Conservation (phyloP, 2,329 filamentous ascomycete genomes). For the Ascocoryne sarcoides region DNA sequence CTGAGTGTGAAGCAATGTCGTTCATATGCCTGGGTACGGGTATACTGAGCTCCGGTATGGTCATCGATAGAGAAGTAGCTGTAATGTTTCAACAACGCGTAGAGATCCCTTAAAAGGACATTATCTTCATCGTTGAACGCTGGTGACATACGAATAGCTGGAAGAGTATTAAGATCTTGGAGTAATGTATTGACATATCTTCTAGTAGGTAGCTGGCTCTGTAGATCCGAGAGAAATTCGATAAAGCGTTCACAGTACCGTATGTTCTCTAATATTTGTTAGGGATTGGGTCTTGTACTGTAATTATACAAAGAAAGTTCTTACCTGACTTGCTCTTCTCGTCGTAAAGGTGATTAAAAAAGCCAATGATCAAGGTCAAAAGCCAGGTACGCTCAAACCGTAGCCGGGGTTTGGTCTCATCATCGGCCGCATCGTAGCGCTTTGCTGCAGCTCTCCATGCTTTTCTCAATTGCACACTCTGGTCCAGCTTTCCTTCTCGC, state of each 20-base stretch:
- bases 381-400: constrained; percentile 93
- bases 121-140: constrained; percentile 69
- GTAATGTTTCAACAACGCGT: constrained; percentile 75
- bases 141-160: constrained; percentile 69
- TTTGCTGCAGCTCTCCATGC: constrained; percentile 84
- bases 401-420: constrained; percentile 65
- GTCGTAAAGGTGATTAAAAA: constrained; percentile 64
- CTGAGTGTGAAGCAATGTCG: constrained; percentile 68
- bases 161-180: constrained; percentile 74
- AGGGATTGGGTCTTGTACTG: constrained; percentile 17
- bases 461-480: constrained; percentile 68
- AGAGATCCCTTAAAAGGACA: constrained; percentile 70
- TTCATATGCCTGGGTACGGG: constrained; percentile 65
- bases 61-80: constrained; percentile 86
- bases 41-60: constrained; percentile 72
- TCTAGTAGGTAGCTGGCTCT: constrained; percentile 88
- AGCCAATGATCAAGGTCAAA: constrained; percentile 76
- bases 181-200: constrained; percentile 87
- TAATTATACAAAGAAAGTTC: constrained; percentile 9
- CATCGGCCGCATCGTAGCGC: constrained; percentile 80
- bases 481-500: constrained; percentile 64
- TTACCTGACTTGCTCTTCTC: constrained; percentile 39
- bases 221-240: constrained; percentile 81
- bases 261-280: constrained; percentile 46
- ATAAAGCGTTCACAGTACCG: constrained; percentile 88